phyloP scores from a whole-genome alignment of 139 green algal genomes.

The Coelastrella sp. region DNA sequence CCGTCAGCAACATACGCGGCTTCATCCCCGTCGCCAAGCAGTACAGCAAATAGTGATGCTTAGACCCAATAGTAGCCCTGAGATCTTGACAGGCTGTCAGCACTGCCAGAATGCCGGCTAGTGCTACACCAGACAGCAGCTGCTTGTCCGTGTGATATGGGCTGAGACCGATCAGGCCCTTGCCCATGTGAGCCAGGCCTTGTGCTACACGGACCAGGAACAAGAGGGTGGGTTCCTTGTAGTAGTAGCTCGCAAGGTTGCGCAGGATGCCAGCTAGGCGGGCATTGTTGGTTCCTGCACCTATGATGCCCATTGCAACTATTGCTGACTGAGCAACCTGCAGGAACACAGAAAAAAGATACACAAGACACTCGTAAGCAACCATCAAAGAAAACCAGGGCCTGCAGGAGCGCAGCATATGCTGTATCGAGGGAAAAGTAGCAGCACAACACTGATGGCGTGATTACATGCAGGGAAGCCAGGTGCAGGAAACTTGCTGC shows the following conservation, averaged over 20 bases:
- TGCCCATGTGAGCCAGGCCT: slow-evolving; percentile 96
- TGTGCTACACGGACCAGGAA: slow-evolving; percentile 90
- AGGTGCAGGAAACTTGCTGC: no score
- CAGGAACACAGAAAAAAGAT: background rate
- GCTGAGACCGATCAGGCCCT: slow-evolving; percentile 94
- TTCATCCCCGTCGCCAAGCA: slow-evolving; percentile 89
- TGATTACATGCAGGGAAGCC: no score
- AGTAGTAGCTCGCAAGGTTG: slow-evolving; percentile 94
- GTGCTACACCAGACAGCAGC: slow-evolving; percentile 87
- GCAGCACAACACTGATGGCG: no score
- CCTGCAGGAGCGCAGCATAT: no score
- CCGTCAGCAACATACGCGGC: slow-evolving; percentile 97
- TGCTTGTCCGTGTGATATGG: slow-evolving; percentile 92
- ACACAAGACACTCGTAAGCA: no score
- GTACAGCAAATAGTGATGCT: slow-evolving; percentile 96
- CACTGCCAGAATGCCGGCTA: slow-evolving; percentile 88
- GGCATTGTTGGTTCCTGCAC: slow-evolving; percentile 98
- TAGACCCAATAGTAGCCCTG: slow-evolving; percentile 79
- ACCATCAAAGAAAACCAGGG: no score
- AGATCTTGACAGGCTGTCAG: slow-evolving; percentile 84
- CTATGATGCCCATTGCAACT: slow-evolving; percentile 92
- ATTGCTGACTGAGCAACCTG: slow-evolving; percentile 88
- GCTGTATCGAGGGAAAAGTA: no score
- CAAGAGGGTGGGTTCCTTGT: slow-evolving; percentile 95
- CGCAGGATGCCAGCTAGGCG: slow-evolving; percentile 87